Evolutionary conservation across 2,329 filamentous ascomycete species (phyloP).

Genomic region (Shiraia bambusicola): DNA sequence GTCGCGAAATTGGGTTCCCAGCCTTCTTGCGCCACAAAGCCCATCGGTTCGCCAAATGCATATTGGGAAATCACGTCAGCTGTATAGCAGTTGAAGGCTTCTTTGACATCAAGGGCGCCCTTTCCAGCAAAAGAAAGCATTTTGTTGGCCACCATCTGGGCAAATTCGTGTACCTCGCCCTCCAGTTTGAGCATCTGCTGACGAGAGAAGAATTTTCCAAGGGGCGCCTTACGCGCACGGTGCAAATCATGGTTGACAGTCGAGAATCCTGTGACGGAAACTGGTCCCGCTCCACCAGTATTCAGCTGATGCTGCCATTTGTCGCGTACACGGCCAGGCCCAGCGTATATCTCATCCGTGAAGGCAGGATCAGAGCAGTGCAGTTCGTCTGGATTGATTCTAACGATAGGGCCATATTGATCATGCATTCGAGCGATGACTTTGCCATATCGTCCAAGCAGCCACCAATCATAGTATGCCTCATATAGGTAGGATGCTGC

Average conservation of each 20-base stretch:
- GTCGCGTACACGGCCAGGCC: slow-evolving; percentile 22
- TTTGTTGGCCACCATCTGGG: slow-evolving; percentile 15
- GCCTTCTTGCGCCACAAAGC: slow-evolving; percentile 29
- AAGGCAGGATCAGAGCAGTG: slow-evolving; percentile 36
- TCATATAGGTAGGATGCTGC: slow-evolving; percentile 31
- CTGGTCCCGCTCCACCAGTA: slow-evolving; percentile 28
- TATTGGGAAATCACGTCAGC: slow-evolving; percentile 32
- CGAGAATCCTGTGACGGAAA: slow-evolving; percentile 28
- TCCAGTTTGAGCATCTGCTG: slow-evolving; percentile 31
- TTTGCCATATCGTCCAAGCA: slow-evolving; percentile 36
- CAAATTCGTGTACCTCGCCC: slow-evolving; percentile 23
- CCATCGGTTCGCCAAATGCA: slow-evolving; percentile 30
- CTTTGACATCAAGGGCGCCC: slow-evolving; percentile 29
- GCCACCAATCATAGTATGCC: slow-evolving; percentile 32
- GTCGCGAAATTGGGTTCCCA: slow-evolving; percentile 32
- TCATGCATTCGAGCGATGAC: slow-evolving; percentile 39
- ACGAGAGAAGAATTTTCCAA: slow-evolving; percentile 43
- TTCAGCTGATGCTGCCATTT: slow-evolving; percentile 29
- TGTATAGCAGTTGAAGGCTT: slow-evolving; percentile 31
- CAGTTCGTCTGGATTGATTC: slow-evolving; percentile 39
- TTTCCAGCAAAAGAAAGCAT: slow-evolving; percentile 22
- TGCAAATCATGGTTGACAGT: slow-evolving; percentile 37
- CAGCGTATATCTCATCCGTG: slow-evolving; percentile 38
- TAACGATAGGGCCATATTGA: slow-evolving; percentile 30
- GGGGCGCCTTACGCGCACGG: slow-evolving; percentile 30